phyloP scores from a whole-genome alignment of 2,329 filamentous ascomycete species.

The Sordariomycetes sp. region DNA sequence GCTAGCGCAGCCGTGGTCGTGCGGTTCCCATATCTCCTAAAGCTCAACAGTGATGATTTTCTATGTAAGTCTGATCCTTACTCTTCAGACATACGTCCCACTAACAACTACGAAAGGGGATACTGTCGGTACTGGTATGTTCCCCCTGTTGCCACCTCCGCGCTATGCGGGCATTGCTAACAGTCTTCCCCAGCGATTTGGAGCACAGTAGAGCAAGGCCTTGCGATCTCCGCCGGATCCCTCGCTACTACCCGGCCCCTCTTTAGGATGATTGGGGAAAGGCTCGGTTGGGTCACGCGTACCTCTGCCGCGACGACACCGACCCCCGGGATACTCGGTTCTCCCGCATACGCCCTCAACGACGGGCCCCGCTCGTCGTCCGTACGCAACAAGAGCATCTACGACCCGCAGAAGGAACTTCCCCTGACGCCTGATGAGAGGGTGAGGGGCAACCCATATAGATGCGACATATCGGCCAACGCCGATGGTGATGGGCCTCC shows the following conservation, averaged over 20 bases:
- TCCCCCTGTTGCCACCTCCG: too few species aligned
- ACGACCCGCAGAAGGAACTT: too few species aligned
- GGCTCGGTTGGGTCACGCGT: constrained; percentile 12
- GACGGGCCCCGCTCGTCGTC: too few species aligned
- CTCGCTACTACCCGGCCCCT: constrained; percentile 36
- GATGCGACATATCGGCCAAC: too few species aligned
- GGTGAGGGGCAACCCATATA: too few species aligned
- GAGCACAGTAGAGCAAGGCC: constrained; percentile 34
- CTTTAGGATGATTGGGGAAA: constrained; percentile 19
- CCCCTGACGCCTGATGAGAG: too few species aligned
- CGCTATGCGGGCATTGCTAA: too few species aligned
- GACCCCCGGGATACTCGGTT: too few species aligned
- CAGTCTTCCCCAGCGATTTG: constrained; percentile 22
- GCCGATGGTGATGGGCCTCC: too few species aligned
- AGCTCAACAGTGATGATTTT: constrained; percentile 28
- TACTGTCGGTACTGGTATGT: constrained; percentile 24
- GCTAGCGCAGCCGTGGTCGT: constrained; percentile 32
- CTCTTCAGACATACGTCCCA: not conserved
- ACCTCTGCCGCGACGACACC: too few species aligned
- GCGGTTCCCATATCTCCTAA: constrained; percentile 25
- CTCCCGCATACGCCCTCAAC: too few species aligned
- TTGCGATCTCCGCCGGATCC: constrained; percentile 35
- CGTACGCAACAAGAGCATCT: too few species aligned
- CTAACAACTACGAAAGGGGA: constrained; percentile 13
- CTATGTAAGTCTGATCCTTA: constrained; percentile 20